These are phyloP conservation scores for Borealophlyctis nickersoniae DNA, from an alignment of 192 early-diverging fungal genomes.

Conservation along the genomic window DNA sequence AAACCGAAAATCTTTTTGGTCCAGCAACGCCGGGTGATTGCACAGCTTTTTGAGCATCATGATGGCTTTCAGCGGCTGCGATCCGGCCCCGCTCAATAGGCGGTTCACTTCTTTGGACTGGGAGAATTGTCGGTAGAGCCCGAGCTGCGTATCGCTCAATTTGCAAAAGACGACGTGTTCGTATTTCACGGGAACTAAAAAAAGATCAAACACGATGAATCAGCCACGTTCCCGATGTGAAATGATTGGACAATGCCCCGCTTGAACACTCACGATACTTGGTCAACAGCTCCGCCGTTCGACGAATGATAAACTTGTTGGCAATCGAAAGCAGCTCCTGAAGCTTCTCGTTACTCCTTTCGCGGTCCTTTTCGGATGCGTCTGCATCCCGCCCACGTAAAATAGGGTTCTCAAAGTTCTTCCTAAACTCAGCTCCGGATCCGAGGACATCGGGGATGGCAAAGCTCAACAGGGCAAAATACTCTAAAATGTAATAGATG, in stretches of 20 bases:
- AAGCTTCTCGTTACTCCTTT: constrained; percentile 79
- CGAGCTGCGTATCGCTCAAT: constrained; percentile 69
- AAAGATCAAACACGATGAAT: constrained; percentile 3
- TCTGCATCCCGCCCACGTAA: constrained; percentile 87
- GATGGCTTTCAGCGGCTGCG: constrained; percentile 86
- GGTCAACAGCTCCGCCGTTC: constrained; percentile 92
- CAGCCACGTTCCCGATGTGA: neutral
- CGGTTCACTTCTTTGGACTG: constrained; percentile 66
- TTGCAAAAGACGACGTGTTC: constrained; percentile 98
- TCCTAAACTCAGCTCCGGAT: constrained; percentile 81
- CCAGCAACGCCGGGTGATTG: constrained; percentile 92
- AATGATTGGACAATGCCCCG: constrained; percentile 10
- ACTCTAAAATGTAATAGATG: constrained; percentile 55
- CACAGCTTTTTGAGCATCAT: constrained; percentile 92
- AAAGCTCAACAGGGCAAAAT: constrained; percentile 92
- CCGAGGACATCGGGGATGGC: constrained; percentile 92
- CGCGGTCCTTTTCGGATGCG: constrained; percentile 75
- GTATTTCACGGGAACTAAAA: constrained; percentile 87
- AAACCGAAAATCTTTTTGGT: constrained; percentile 31
- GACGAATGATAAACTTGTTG: constrained; percentile 93
- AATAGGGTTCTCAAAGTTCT: constrained; percentile 92
- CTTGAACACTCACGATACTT: constrained; percentile 87
- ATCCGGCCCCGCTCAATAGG: constrained; percentile 64
- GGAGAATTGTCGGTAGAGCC: constrained; percentile 80
- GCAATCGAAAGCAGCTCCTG: constrained; percentile 80